Evolutionary conservation across 768 basidiomycete genomes (phyloP).

Genomic region (button mushroom (Agaricus bisporus)): DNA sequence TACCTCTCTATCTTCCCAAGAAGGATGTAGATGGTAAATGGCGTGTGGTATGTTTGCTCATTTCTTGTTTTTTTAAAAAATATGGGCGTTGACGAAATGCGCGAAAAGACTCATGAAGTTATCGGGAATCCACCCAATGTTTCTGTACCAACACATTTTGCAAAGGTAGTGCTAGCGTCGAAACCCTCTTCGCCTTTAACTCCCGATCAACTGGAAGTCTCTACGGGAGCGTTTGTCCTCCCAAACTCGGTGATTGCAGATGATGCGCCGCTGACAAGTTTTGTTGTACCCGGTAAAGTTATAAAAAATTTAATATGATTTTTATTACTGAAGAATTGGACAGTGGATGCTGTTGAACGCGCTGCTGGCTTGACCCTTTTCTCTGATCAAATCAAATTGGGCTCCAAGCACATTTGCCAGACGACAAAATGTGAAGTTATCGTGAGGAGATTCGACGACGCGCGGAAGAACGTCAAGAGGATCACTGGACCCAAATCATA

Average conservation of each 20-base stretch:
- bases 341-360: constrained; percentile 90
- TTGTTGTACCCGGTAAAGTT: constrained; percentile 71
- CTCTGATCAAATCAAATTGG: constrained; percentile 67
- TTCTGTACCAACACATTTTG: constrained; percentile 95
- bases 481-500: constrained; percentile 45
- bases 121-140: constrained; percentile 90
- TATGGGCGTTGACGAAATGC: background rate
- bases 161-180: constrained; percentile 85
- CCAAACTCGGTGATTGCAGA: constrained; percentile 94
- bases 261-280: constrained; percentile 69
- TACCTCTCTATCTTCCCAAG: constrained; percentile 92
- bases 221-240: constrained; percentile 91
- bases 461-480: constrained; percentile 59
- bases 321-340: background rate
- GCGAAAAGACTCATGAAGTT: constrained; percentile 80
- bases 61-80: background rate
- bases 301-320: background rate
- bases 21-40: constrained; percentile 88
- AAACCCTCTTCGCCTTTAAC: constrained; percentile 68
- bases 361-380: constrained; percentile 87
- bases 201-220: constrained; percentile 67
- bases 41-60: constrained; percentile 68
- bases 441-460: constrained; percentile 88
- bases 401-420: constrained; percentile 83
- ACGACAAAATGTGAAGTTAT: constrained; percentile 84